Evolutionary conservation across 2,329 filamentous ascomycete species (phyloP).

Genomic region (Coniella vitis): DNA sequence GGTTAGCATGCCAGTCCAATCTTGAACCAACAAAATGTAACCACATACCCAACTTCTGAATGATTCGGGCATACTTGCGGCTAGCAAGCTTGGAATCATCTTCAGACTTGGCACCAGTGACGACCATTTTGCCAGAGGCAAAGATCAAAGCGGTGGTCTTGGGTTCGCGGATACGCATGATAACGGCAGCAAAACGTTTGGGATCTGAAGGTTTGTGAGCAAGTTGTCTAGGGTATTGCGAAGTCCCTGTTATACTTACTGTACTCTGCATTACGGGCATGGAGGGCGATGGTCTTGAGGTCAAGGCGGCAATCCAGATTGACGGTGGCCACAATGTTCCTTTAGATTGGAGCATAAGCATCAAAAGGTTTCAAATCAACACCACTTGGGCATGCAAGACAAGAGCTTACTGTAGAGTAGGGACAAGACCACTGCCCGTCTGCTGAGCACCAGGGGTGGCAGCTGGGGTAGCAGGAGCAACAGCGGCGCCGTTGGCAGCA

Average conservation of each 20-base stretch:
- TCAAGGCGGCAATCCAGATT: slow-evolving; percentile 96
- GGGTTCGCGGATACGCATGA: slow-evolving; percentile 98
- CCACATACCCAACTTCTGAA: slow-evolving; percentile 75
- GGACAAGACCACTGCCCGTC: slow-evolving; percentile 82
- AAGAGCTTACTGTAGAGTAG: slow-evolving; percentile 92
- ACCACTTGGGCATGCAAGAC: slow-evolving; percentile 23
- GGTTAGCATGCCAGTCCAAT: not conserved
- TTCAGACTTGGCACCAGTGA: slow-evolving; percentile 95
- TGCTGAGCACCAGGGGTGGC: slow-evolving; percentile 80
- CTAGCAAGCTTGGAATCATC: slow-evolving; percentile 96
- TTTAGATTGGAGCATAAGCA: slow-evolving; percentile 54
- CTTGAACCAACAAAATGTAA: too few relatives aligned
- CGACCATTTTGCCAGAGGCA: slow-evolving; percentile 98
- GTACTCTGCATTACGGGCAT: slow-evolving; percentile 97
- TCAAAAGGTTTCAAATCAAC: slow-evolving; percentile 32
- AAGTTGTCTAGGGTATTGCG: slow-evolving; percentile 4
- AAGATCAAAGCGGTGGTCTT: slow-evolving; percentile 99
- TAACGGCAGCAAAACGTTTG: slow-evolving; percentile 95
- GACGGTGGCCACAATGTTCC: slow-evolving; percentile 98
- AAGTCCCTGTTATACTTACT: slow-evolving; percentile 30
- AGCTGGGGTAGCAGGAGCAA: slow-evolving; percentile 84
- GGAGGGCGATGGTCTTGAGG: slow-evolving; percentile 96
- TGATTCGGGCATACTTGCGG: slow-evolving; percentile 97
- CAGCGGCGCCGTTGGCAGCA: slow-evolving; percentile 64
- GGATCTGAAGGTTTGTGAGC: slow-evolving; percentile 12